Conservation (phyloP, 805 yeast species). For the Tetrapisispora namnaoensis region DNA sequence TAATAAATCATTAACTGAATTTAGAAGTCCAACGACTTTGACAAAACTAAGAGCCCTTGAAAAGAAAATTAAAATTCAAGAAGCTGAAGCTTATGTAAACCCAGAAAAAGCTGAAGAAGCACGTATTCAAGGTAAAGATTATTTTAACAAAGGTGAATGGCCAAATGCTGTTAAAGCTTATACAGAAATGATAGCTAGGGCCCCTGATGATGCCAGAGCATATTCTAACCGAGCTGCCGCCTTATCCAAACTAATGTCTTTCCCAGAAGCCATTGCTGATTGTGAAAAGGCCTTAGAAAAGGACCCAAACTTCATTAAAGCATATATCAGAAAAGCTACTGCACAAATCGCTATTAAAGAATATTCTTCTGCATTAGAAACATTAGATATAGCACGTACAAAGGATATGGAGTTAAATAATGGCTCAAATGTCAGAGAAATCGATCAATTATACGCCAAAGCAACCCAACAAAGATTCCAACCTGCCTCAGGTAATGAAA, state of each 20-base stretch:
- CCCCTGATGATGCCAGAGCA: conserved; percentile 95
- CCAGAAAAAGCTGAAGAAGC: conserved; percentile 95
- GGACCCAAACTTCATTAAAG: conserved; percentile 86
- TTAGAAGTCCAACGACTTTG: conserved; percentile 88
- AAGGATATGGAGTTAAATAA: conserved; percentile 57
- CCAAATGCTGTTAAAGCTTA: conserved; percentile 92
- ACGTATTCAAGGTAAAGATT: conserved; percentile 82
- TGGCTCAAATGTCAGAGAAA: conserved; percentile 59
- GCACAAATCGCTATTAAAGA: conserved; percentile 89
- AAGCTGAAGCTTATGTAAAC: conserved; percentile 69
- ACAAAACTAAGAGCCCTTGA: conserved; percentile 81
- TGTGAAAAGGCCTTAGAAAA: conserved; percentile 81
- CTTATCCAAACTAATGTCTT: conserved; percentile 83
- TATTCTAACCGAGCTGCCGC: conserved; percentile 98
- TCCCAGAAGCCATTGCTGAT: conserved; percentile 93
- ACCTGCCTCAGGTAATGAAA: conserved; percentile 68
- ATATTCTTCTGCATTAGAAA: conserved; percentile 69
- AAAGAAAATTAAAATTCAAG: conserved; percentile 70
- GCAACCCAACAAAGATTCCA: conserved; percentile 75
- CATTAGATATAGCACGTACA: conserved; percentile 67
- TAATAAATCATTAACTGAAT: conserved; percentile 91
- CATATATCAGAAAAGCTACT: conserved; percentile 92
- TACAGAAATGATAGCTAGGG: conserved; percentile 91
- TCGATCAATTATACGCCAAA: conserved; percentile 69
- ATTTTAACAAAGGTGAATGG: conserved; percentile 87